phyloP scores from a whole-genome alignment of 768 basidiomycete species.

The Hygrocybe punicea region DNA sequence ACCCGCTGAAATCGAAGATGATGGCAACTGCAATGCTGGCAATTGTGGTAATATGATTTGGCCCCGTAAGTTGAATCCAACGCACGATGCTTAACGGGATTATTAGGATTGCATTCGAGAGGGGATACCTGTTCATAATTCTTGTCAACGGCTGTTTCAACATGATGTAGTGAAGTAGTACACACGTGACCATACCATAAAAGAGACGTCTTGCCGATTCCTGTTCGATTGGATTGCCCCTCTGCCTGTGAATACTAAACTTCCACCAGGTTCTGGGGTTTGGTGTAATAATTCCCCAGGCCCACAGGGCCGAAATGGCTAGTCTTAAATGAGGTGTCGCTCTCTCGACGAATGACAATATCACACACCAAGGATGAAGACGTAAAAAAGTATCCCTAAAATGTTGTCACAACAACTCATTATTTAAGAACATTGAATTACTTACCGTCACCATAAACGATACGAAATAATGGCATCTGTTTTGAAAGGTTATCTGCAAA shows the following conservation, averaged over 20 bases:
- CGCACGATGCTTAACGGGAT: slow-evolving; percentile 10
- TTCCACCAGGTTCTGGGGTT: slow-evolving; percentile 1
- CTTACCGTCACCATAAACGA: too few relatives aligned
- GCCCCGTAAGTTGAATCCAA: slow-evolving; percentile 1
- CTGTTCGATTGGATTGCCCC: neutral
- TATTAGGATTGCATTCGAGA: slow-evolving; percentile 7
- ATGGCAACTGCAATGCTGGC: slow-evolving; percentile 1
- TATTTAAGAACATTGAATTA: neutral
- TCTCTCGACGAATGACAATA: too few relatives aligned
- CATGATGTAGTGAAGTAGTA: neutral
- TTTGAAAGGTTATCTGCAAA: too few relatives aligned
- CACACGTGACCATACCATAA: slow-evolving; percentile 5
- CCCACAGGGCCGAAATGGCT: slow-evolving; percentile 3
- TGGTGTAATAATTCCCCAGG: neutral
- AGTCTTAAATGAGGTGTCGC: too few relatives aligned
- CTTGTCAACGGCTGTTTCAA: neutral
- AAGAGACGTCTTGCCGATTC: neutral
- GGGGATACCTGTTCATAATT: slow-evolving; percentile 3
- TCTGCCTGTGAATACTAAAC: neutral
- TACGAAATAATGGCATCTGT: too few relatives aligned
- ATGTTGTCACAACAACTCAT: slow-evolving; percentile 1
- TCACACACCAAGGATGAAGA: too few relatives aligned
- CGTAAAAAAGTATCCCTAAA: too few relatives aligned
- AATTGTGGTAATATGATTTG: neutral
- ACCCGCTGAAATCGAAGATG: slow-evolving; percentile 6